Base-by-base conservation (phyloP, 768 basidiomycete genomes). In the Tricholoma furcatifolium region DNA sequence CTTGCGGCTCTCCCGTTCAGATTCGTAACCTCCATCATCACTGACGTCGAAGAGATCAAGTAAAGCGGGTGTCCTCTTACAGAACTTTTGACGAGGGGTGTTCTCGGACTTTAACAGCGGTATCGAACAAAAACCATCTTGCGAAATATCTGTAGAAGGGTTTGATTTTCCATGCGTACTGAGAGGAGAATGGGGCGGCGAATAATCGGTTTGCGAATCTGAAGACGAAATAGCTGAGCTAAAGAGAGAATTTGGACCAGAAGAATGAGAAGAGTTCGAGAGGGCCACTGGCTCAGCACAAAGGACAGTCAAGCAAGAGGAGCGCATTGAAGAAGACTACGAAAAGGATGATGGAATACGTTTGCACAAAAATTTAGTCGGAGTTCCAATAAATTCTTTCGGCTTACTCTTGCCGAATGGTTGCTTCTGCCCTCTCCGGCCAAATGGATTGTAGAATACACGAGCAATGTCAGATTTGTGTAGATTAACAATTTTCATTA, bases 201-300 rank as follows among this genome's bases (percentile, higher is more conserved):
- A 59, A 30, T 27, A 41, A 43, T 61, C 60, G 8, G 60, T 54
- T 23, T 57, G 57, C 11, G 60, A 58, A 40, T 57, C 54, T 18
- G 54, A 61, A 15, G 49, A 48, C 23, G 52, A 54, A 11, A 44
- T 27, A 27, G 34, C 57, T 18, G 49, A 47, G 23, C 58, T 53
- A 23, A 53, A 59, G 12, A 56, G 30, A 15, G 59, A 60, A 12
- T 31, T 34, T 4, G 57, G 49, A 2, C 27, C 45, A 32, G 53
- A 55, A 38, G 54, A 59, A 42, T 38, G 51, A 35, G 48, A 54
- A 39, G 57, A 61, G 20, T 38, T 53, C 40, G 60, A 59, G 32
- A 56, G 20, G 20, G 50, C 55, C 55, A 54, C 57, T 55, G 43
- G 52, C 55, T 61, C 60, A 34, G 43, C 17, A 52, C 52, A 20